Conservation (phyloP, 2,329 filamentous ascomycete genomes). For the Penicillium sp. region DNA sequence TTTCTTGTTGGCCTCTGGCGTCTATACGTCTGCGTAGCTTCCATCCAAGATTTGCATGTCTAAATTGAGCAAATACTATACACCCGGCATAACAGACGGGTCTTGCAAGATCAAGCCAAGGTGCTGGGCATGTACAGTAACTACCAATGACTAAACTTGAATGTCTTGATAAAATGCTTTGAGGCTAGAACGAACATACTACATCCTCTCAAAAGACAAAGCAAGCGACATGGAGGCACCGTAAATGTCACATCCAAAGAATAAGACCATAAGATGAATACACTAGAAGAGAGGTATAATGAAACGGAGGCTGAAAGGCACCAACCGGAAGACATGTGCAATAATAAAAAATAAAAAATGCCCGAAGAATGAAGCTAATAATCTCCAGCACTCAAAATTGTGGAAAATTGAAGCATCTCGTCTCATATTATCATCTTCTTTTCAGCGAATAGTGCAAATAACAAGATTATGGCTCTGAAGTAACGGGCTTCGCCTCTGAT, state of each 20-base stretch:
- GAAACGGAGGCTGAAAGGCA: not conserved
- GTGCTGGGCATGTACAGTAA: not conserved
- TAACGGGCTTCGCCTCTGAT: slow-evolving; percentile 8
- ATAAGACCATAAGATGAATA: not conserved
- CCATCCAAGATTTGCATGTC: too few species aligned
- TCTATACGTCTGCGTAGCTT: too few species aligned
- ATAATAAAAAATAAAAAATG: not conserved
- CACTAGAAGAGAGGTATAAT: not conserved
- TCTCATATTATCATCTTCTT: not conserved
- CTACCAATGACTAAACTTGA: too few species aligned
- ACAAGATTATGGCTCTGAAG: slow-evolving; percentile 1
- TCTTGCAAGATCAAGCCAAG: not conserved
- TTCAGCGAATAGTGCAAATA: not conserved
- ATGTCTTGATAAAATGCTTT: not conserved
- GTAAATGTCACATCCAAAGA: not conserved
- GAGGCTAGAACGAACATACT: not conserved
- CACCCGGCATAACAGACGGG: not conserved
- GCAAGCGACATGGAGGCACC: not conserved
- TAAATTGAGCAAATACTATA: too few species aligned
- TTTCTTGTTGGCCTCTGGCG: too few species aligned
- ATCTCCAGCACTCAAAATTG: not conserved
- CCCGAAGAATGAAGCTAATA: not conserved
- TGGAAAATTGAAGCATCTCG: not conserved
- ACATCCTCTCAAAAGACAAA: not conserved
- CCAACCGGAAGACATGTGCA: not conserved